A percentile compares a stretch with the other conserved stretches of the same genome.
phyloP scores from a whole-genome alignment of 192 early-diverging fungal genomes.

The Umbelopsis sp. region DNA sequence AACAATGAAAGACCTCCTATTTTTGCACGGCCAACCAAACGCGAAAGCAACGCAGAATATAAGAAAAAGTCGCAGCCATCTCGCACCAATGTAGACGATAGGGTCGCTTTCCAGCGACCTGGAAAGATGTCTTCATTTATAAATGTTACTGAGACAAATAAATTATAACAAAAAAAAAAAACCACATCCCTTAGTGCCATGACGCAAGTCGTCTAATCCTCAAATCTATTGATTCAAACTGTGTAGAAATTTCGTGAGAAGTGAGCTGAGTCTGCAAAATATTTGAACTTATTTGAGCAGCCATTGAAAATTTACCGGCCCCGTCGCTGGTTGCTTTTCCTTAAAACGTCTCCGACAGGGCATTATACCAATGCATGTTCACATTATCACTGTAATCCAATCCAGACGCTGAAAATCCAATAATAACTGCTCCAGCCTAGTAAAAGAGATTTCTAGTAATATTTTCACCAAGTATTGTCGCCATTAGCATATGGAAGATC shows the following conservation, averaged over 20 bases:
- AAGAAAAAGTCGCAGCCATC: too few species aligned
- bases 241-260: too few species aligned
- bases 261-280: too few species aligned
- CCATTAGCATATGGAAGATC: slow-evolving; percentile 13
- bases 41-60: too few species aligned
- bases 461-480: background rate
- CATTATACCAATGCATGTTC: slow-evolving; percentile 6
- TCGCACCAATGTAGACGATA: too few species aligned
- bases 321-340: background rate
- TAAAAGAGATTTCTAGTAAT: background rate
- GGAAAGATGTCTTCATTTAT: too few species aligned
- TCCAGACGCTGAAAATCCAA: background rate
- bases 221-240: too few species aligned
- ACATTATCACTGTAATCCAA: background rate
- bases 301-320: background rate
- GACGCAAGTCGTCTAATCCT: too few species aligned
- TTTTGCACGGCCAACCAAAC: background rate
- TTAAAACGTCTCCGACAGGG: slow-evolving; percentile 11
- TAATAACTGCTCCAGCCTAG: background rate
- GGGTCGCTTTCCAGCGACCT: too few species aligned
- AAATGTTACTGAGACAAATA: too few species aligned
- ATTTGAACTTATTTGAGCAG: background rate
- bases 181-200: too few species aligned
- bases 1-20: slow-evolving; percentile 1
- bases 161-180: too few species aligned